Percentiles rank a stretch among this genome's conserved stretches.
Conservation (phyloP, 2,329 filamentous ascomycete species). For the Cordyceps militaris region DNA sequence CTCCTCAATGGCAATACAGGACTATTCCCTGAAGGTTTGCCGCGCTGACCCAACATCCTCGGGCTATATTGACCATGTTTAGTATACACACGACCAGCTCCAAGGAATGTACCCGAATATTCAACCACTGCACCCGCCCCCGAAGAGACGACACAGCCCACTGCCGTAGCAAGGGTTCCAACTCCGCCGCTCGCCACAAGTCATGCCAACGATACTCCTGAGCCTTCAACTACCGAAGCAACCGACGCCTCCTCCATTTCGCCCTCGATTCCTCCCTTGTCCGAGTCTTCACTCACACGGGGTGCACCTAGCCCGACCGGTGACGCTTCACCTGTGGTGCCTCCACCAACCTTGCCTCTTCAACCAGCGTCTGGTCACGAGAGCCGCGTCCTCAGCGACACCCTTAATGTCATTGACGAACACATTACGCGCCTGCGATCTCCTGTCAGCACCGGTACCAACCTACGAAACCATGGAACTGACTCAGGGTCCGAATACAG, state of each 20-base stretch:
- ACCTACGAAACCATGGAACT: slow-evolving; percentile 47
- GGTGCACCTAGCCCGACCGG: slow-evolving; percentile 23
- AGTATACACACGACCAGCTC: slow-evolving; percentile 57
- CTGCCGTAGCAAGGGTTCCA: slow-evolving; percentile 13
- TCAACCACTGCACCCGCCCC: slow-evolving; percentile 15
- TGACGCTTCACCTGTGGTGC: slow-evolving; percentile 23
- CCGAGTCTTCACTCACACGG: slow-evolving; percentile 15
- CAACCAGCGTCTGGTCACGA: slow-evolving; percentile 36
- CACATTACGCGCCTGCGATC: slow-evolving; percentile 82
- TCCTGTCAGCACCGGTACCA: slow-evolving; percentile 39
- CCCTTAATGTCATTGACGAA: slow-evolving; percentile 91
- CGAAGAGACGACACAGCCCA: not conserved
- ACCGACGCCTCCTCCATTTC: slow-evolving; percentile 17
- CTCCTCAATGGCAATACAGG: slow-evolving; percentile 66
- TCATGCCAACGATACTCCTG: slow-evolving; percentile 16
- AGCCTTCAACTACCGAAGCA: slow-evolving; percentile 15
- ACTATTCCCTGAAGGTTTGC: slow-evolving; percentile 74
- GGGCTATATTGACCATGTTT: slow-evolving; percentile 17
- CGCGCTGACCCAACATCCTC: not conserved
- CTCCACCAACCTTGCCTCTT: slow-evolving; percentile 28
- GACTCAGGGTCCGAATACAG: slow-evolving; percentile 91
- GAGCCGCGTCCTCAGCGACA: slow-evolving; percentile 82
- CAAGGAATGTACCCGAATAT: slow-evolving; percentile 32
- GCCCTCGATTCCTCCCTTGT: slow-evolving; percentile 24
- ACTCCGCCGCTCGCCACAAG: slow-evolving; percentile 10